Evolutionary conservation across 148 eudicot genomes (phyloP), one percentile per base, ranked within the genome.

Genomic region (Arctostaphylos glauca): DNA sequence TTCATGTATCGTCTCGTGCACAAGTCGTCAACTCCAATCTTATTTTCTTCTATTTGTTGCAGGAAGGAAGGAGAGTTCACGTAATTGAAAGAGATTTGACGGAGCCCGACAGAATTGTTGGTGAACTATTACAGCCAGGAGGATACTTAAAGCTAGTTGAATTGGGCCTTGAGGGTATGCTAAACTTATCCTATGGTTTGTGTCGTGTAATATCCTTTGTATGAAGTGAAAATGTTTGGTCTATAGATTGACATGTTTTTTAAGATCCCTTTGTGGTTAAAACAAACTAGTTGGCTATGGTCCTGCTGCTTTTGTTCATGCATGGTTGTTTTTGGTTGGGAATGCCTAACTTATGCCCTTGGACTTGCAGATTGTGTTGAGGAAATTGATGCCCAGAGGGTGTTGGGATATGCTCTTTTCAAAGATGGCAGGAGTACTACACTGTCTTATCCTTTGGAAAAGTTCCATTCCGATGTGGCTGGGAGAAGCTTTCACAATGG

Each of bases 401-500:
- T 91, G 38, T 70, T 89, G 71, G 93, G 93, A 76, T 91, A 91
- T 82, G 93, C 91, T 82, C 89, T 91, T 81, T 88, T 87, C 80
- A 91, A 89, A 85, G 90, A 91, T 81, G 91, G 91, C 4, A 86
- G 72, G 43, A 83, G 48, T 56, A 89, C 90, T n/a, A 82, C 67
- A 58, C 53, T 91, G 52, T 82, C 93, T 41, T 91, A 91, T 88
- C 93, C 93, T 16, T 82, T 89, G 83, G 90, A 89, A 79, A 89
- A 87, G 9, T 91, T 83, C 47, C 88, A 89, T 56, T 85, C 88
- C 0, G 90, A 91, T 81, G 91, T 91, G 52, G 81, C 93, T 77
- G 93, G 93, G 46, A 84, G 89, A 67, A 87, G 92, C 84, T 90
- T 90, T 76, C 92, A 90, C 84, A 90, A 90, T 72, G 93, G 93